These are phyloP conservation scores for Hyaloscypha variabilis DNA, from an alignment of 495 filamentous ascomycete genomes.

Conservation along the genomic window DNA sequence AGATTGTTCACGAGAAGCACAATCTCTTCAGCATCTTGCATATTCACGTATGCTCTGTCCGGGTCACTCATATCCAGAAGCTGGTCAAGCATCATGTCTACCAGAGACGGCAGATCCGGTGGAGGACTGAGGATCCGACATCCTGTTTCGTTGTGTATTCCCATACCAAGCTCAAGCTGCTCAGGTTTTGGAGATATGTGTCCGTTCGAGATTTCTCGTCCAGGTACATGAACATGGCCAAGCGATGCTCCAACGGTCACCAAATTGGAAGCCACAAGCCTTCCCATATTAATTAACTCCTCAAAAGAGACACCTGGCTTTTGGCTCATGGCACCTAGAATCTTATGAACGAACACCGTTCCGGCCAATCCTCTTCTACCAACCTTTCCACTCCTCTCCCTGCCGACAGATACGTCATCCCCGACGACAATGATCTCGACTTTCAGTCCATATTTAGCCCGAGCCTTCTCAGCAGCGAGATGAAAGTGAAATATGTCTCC, in stretches of 20 bases:
- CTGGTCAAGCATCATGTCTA: too few species aligned
- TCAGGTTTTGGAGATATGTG: slow-evolving; percentile 9
- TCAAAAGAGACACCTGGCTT: slow-evolving; percentile 60
- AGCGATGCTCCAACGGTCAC: slow-evolving; percentile 81
- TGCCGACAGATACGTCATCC: slow-evolving; percentile 89
- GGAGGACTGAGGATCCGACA: too few species aligned
- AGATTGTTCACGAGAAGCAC: slow-evolving; percentile 62
- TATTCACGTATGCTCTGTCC: too few species aligned
- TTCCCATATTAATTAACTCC: slow-evolving; percentile 71
- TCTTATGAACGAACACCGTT: slow-evolving; percentile 84
- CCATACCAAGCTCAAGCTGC: slow-evolving; percentile 94
- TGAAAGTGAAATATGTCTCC: slow-evolving; percentile 91
- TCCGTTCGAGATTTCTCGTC: slow-evolving; percentile 48
- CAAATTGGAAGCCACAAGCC: slow-evolving; percentile 69
- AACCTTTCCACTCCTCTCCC: slow-evolving; percentile 80
- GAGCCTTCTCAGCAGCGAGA: slow-evolving; percentile 87
- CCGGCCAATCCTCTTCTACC: slow-evolving; percentile 88
- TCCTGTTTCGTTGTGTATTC: slow-evolving; percentile 42
- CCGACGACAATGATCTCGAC: slow-evolving; percentile 90
- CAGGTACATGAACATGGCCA: slow-evolving; percentile 88
- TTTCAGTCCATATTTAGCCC: slow-evolving; percentile 65
- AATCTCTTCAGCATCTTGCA: too few species aligned
- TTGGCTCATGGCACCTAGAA: slow-evolving; percentile 74
- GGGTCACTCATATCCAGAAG: too few species aligned
- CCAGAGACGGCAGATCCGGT: too few species aligned